Evolutionary conservation across 1,284 basidiomycete genomes (phyloP), one percentile per base, ranked within the genome.

Genomic region (Ceratobasidium sp.): DNA sequence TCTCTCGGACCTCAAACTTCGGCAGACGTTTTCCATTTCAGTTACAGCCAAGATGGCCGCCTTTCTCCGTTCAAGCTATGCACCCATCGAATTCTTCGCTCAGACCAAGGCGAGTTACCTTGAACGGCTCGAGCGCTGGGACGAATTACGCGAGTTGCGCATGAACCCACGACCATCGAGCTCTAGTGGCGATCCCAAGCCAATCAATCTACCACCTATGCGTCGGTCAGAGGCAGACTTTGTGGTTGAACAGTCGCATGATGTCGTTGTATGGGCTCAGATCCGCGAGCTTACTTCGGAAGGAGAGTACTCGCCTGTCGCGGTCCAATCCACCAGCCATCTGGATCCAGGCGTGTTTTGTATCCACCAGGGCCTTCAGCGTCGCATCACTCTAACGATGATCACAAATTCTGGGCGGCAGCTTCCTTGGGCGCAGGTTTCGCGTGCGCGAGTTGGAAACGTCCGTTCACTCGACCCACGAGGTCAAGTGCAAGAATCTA

Each of bases 221-320:
- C 90, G 94, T 43, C 89, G 94, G 31, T 93, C 94, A 27, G 95
- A 98, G 82, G 94, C 88, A 41, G 95, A 98, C 79, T 95, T 98
- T 78, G 88, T 97, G n/a, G 88, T 89, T 9, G 90, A 94, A 76
- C 93, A 98, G 81, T 84, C 85, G 31, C 96, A 99, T 82, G 95
- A 98, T 80, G 89, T 98, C 19, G 89, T 95, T 1, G 91, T 92
- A 7, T 92, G 90, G 84, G 82, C 98, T 43, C 92, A 96, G 80
- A 87, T 99, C 61, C 91, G 90, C 80, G 96, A 99, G 82, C 87
- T 99, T 41, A 90, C 88, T 31, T 88, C 92, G 4, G 89, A 92
- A 76, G 97, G 97, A 37, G 87, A 91, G 72, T 98, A 98, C 81
- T 82, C 84, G 41, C 91, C 95, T 3, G 93, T 96, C 0, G 90